These are phyloP conservation scores for Oryza nivara DNA, from an alignment of 176 grass and related monocot genomes.

Conservation along the genomic window DNA sequence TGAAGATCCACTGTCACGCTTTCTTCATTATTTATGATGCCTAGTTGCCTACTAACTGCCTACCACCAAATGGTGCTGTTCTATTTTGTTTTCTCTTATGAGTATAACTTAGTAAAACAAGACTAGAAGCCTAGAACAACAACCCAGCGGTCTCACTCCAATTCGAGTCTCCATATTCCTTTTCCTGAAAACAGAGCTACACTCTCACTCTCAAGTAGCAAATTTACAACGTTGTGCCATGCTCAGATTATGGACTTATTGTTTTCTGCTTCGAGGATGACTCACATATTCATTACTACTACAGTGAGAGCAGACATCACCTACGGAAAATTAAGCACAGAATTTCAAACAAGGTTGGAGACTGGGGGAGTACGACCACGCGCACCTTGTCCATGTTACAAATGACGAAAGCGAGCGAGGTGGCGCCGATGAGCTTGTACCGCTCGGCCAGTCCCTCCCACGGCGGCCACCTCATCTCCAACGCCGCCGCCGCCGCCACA, in stretches of 20 bases:
- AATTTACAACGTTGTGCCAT: background rate
- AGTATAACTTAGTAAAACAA: background rate
- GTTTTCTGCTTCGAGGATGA: background rate
- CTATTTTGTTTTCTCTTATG: background rate
- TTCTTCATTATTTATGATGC: background rate
- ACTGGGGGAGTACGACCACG: background rate
- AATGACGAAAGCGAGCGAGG: conserved; percentile 92
- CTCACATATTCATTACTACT: background rate
- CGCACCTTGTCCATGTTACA: conserved; percentile 99
- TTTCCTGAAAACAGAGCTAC: no score
- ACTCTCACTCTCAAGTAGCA: background rate
- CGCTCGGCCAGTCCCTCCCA: conserved; percentile 69
- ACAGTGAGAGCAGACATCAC: background rate
- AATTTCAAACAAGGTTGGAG: background rate
- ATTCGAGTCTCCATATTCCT: no score
- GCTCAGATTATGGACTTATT: no score
- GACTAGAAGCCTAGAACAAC: background rate
- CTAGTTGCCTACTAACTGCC: background rate
- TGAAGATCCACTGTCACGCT: background rate
- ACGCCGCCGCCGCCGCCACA: conserved; percentile 15
- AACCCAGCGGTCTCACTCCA: no score
- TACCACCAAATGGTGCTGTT: background rate
- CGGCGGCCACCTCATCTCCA: conserved; percentile 64
- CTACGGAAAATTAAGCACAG: background rate
- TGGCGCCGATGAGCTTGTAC: conserved; percentile 84